Base-by-base conservation (phyloP, 2,329 filamentous ascomycete genomes). In the Coleophoma cylindrospora region DNA sequence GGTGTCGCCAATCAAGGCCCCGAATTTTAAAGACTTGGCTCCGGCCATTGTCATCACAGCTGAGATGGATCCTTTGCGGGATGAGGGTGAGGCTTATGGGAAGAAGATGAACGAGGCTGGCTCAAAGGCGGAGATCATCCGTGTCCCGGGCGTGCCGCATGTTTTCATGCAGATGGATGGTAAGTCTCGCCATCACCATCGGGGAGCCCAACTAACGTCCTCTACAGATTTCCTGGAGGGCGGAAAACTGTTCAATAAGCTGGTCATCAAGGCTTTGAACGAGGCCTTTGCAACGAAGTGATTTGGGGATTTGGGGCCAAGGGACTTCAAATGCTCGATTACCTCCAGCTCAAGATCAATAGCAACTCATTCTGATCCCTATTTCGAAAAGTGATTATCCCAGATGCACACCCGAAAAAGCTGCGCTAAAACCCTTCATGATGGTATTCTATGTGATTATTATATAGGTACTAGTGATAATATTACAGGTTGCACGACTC, bases 21-120 rank as follows among this genome's bases (percentile, higher is more conserved):
- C 56, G 5, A 59, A 59, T 12, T 63, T 68, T 14, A 27, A 49
- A 3, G 49, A 55, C 7, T 45, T 68, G 10, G 61, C 65, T 0
- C 60, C 55, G 2, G 64, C 64, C 1, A 60, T 68, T 11, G 61
- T 69, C 9, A 49, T 69, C 34, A 68, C 66, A 1, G 66, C 67
- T 2, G 66, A 68, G 44, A 66, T 68, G 48, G 66, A 69, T 46
- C 48, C 66, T 6, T 54, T 66, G 46, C 57, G 67, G n/a, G 67
- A 69, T 51, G 64, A 69, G 45, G 65, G 65, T 3, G 62, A 66
- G 32, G 53, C 36, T 17, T 59, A 57, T 47, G 54, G 49, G 13
- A 40, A 38, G 27, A 56, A 54, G 48, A 49, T 59, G 50, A 51
- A 52, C 14, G 50, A 51, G 22, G 57, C 50, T 14, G 57, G 57